A percentile compares a stretch with the other conserved stretches of the same genome.
phyloP scores from a whole-genome alignment of 768 basidiomycete genomes.

The Tephrocybe sp. region DNA sequence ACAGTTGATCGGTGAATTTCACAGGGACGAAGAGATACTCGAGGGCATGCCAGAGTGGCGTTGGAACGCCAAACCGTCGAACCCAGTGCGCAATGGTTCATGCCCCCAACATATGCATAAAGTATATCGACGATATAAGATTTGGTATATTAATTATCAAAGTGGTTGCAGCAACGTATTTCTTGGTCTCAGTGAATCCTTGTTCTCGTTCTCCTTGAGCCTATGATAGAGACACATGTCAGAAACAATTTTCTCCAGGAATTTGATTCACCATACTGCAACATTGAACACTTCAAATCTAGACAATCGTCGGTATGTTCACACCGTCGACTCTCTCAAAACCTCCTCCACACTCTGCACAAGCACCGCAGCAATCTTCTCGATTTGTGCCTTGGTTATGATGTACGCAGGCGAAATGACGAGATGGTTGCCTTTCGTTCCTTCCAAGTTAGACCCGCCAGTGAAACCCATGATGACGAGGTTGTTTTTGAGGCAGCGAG shows the following conservation, averaged over 20 bases:
- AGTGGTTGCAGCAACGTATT: no score
- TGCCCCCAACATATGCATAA: slow-evolving; percentile 22
- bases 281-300: no score
- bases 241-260: no score
- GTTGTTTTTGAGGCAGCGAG: slow-evolving; percentile 63
- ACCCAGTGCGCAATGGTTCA: slow-evolving; percentile 37
- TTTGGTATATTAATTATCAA: no score
- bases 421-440: slow-evolving; percentile 67
- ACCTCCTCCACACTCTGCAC: slow-evolving; percentile 69
- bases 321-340: slow-evolving; percentile 36
- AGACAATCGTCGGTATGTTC: neutral
- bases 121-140: neutral
- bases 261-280: no score
- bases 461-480: slow-evolving; percentile 74
- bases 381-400: slow-evolving; percentile 66
- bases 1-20: neutral
- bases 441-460: slow-evolving; percentile 68
- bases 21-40: slow-evolving; percentile 26
- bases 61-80: slow-evolving; percentile 31
- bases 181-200: no score
- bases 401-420: slow-evolving; percentile 84
- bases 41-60: slow-evolving; percentile 20
- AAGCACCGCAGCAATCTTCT: slow-evolving; percentile 64
- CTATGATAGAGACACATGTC: no score
- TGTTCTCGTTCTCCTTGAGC: no score